These are phyloP conservation scores for Zygotorulaspora chibaensis DNA, from an alignment of 805 yeast genomes.

Conservation along the genomic window DNA sequence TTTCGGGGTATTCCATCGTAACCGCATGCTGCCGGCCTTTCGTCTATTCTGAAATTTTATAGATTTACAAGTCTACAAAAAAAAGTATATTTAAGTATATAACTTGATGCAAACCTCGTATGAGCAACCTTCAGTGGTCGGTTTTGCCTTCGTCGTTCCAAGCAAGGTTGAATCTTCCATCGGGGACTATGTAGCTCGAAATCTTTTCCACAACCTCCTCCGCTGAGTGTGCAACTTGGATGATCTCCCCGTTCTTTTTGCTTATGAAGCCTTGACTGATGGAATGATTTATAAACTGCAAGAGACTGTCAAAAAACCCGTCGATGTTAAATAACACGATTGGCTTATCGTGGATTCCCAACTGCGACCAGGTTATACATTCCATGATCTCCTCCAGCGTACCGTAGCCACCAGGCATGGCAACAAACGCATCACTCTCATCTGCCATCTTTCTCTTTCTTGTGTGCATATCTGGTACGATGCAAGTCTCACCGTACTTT, in stretches of 20 bases:
- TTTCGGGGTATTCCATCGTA: no score
- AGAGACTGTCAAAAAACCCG: slow-evolving; percentile 73
- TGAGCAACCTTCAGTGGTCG: neutral
- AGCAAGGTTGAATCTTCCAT: slow-evolving; percentile 66
- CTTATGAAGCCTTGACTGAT: slow-evolving; percentile 65
- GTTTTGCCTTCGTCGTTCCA: slow-evolving; percentile 46
- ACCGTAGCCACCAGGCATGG: slow-evolving; percentile 91
- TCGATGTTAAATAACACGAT: slow-evolving; percentile 70
- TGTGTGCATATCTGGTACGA: slow-evolving; percentile 87
- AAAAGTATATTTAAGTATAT: neutral
- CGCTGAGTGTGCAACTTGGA: slow-evolving; percentile 62
- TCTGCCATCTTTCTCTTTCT: slow-evolving; percentile 82
- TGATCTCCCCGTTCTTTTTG: slow-evolving; percentile 58
- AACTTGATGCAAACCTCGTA: neutral
- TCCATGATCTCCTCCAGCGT: slow-evolving; percentile 88
- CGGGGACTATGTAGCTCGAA: slow-evolving; percentile 58
- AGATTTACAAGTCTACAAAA: slow-evolving; percentile 1
- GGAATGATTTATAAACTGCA: slow-evolving; percentile 57
- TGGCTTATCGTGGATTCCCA: slow-evolving; percentile 81
- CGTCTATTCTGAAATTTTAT: no score
- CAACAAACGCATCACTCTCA: slow-evolving; percentile 82
- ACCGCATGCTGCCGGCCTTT: no score
- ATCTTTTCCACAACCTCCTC: slow-evolving; percentile 64
- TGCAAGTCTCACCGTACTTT: slow-evolving; percentile 69
- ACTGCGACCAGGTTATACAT: slow-evolving; percentile 85